A percentile compares a stretch with the other conserved stretches of the same genome.
Evolutionary conservation across 176 grass and related monocot genomes (phyloP).

Genomic region (Avena atlantica): DNA sequence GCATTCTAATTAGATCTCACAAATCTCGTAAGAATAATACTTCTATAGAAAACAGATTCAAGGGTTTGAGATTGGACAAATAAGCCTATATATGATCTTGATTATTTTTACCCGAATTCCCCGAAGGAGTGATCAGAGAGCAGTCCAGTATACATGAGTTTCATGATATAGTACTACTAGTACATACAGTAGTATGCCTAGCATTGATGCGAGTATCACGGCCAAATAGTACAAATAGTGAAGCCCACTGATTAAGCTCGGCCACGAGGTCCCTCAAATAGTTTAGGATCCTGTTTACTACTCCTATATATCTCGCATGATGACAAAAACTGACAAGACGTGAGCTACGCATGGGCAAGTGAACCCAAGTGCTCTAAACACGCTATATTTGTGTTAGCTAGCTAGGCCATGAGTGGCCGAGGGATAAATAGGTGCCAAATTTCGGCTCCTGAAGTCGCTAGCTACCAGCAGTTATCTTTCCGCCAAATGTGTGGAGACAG

Average conservation of each 20-base stretch:
- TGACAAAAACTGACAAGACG: slow-evolving; percentile 42
- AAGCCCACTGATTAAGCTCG: neutral
- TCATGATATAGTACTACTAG: no score
- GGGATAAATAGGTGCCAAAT: neutral
- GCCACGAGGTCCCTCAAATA: slow-evolving; percentile 7
- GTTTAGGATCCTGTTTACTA: slow-evolving; percentile 22
- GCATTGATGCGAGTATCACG: slow-evolving; percentile 39
- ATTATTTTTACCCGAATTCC: no score
- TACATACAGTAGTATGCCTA: neutral
- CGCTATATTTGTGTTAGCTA: no score
- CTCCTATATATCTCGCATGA: neutral
- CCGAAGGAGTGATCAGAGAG: no score
- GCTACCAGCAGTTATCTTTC: neutral
- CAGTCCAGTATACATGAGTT: no score
- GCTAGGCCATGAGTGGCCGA: neutral
- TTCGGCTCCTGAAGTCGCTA: neutral
- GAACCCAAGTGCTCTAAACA: no score
- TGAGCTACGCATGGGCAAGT: neutral
- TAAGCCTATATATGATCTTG: no score
- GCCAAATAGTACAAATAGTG: slow-evolving; percentile 5
- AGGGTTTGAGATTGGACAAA: no score
- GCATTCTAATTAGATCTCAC: no score
- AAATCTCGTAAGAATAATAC: no score
- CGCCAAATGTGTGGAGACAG: slow-evolving; percentile 6
- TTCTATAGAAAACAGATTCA: no score